phyloP scores from a whole-genome alignment of 176 grass and related monocot species.

The Chloris gayana region DNA sequence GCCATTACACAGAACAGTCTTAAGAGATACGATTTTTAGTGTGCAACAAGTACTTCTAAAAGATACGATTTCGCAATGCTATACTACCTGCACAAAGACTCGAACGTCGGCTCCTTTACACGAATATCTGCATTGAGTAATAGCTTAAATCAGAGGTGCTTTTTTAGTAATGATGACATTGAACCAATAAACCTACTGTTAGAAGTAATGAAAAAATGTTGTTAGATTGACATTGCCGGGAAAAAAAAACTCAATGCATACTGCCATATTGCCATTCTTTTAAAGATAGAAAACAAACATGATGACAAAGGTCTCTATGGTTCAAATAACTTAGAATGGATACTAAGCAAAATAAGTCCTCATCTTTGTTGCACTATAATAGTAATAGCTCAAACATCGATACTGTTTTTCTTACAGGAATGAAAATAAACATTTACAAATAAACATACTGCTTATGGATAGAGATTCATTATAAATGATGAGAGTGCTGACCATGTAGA shows the following conservation, averaged over 20 bases:
- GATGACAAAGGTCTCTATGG: not conserved
- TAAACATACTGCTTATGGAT: not conserved
- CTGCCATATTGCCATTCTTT: not conserved
- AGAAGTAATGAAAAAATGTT: not conserved
- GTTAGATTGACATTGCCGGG: too few relatives aligned
- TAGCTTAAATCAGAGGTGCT: not conserved
- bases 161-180: not conserved
- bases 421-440: not conserved
- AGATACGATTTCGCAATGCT: not conserved
- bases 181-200: not conserved
- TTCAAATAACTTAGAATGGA: constrained; percentile 4
- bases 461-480: constrained; percentile 1
- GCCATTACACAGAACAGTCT: not conserved
- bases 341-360: constrained; percentile 2
- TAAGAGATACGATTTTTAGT: too few relatives aligned
- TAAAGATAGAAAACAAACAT: not conserved
- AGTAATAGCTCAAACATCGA: constrained; percentile 13
- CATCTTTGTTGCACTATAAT: not conserved
- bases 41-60: not conserved
- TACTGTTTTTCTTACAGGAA: constrained; percentile 19
- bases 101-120: constrained; percentile 87
- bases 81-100: constrained; percentile 88
- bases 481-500: not conserved
- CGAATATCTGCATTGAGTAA: constrained; percentile 70
- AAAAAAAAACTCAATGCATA: not conserved